phyloP scores from a whole-genome alignment of 805 yeast species.

The Candida koratica region DNA sequence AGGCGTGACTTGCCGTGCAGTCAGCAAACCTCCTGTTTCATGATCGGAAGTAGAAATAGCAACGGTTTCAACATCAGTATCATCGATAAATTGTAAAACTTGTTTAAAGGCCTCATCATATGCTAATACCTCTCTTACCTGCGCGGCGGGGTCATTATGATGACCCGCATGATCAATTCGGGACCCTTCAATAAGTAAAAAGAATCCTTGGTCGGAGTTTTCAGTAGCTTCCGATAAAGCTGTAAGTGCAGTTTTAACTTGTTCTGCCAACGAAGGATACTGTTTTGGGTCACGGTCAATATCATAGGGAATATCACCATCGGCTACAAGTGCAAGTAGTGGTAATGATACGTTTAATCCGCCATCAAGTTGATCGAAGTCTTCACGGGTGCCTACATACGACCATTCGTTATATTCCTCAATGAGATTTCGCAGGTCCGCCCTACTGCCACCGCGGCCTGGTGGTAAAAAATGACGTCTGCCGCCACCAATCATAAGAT shows the following conservation, averaged over 20 bases:
- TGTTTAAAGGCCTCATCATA: conserved; percentile 76
- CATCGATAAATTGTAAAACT: conserved; percentile 64
- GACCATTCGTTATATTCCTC: conserved; percentile 59
- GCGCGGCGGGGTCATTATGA: conserved; percentile 89
- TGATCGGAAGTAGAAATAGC: conserved; percentile 85
- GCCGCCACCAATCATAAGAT: conserved; percentile 88
- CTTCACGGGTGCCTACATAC: conserved; percentile 54
- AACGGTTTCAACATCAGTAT: conserved; percentile 68
- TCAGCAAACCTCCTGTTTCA: conserved; percentile 88
- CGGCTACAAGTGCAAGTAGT: conserved; percentile 69
- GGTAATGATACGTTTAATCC: conserved; percentile 71
- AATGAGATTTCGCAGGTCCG: conserved; percentile 64
- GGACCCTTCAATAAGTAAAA: conserved; percentile 82
- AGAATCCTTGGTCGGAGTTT: conserved; percentile 78
- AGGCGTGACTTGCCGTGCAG: conserved; percentile 69
- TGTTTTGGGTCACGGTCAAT: conserved; percentile 60
- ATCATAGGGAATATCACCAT: conserved; percentile 77
- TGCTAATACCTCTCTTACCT: conserved; percentile 83
- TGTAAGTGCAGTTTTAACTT: conserved; percentile 66
- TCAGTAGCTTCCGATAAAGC: conserved; percentile 64
- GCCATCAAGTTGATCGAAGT: conserved; percentile 49
- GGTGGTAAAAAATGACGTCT: conserved; percentile 72
- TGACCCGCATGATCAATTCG: conserved; percentile 96
- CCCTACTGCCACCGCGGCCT: conserved; percentile 59
- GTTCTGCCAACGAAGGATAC: conserved; percentile 76